Conservation (phyloP, 1,284 basidiomycete species). For the Moniliophthora roreri region DNA sequence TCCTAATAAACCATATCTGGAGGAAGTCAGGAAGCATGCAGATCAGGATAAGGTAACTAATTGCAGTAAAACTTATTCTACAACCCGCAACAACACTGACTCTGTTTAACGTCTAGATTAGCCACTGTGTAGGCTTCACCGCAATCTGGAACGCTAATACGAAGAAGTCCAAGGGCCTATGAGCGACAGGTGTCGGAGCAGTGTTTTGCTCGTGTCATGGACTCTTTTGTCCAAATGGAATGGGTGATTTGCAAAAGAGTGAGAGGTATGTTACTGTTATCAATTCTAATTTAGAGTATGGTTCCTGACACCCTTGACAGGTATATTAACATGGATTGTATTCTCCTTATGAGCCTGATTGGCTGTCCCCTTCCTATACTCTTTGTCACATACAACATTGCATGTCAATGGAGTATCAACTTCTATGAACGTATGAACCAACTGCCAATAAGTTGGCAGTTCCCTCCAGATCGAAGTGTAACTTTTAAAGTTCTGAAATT, state of each 20-base stretch:
- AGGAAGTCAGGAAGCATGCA: conserved; percentile 11
- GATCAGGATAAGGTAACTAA: conserved; percentile 21
- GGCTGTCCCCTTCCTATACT: background rate
- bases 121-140: conserved; percentile 19
- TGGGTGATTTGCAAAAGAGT: conserved; percentile 22
- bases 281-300: background rate
- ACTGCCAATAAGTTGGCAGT: conserved; percentile 3
- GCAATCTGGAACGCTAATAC: conserved; percentile 19
- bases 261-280: conserved; percentile 11
- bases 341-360: conserved; percentile 12
- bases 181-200: conserved; percentile 18
- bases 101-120: conserved; percentile 18
- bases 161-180: conserved; percentile 19
- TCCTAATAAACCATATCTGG: conserved; percentile 11
- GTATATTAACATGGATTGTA: conserved; percentile 20
- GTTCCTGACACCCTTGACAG: background rate
- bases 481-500: conserved; percentile 16
- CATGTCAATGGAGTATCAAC: conserved; percentile 15
- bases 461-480: background rate
- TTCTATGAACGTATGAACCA: conserved; percentile 9
- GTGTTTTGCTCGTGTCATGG: conserved; percentile 20
- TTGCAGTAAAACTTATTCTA: no score
- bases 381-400: conserved; percentile 17
- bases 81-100: no score
- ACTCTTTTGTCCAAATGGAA: conserved; percentile 19